These are phyloP conservation scores for Dalbergia cultrata DNA, from an alignment of 306 rosid species.

Conservation along the genomic window DNA sequence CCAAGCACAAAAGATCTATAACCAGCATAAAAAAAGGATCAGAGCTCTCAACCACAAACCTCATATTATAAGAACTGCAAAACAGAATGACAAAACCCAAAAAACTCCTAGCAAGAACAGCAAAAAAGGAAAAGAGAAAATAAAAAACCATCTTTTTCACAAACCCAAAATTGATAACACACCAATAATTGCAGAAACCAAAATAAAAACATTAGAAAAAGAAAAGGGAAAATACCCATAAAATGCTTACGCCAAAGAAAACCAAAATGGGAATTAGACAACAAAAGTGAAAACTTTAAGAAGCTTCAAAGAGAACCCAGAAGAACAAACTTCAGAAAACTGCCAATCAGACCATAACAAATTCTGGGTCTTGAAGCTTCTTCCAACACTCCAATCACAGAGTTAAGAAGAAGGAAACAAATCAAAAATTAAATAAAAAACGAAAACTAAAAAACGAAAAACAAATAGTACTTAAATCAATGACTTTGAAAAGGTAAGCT, in stretches of 20 bases:
- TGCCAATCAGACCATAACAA: constrained; percentile 23
- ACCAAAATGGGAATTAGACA: constrained; percentile 33
- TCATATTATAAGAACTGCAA: constrained; percentile 37
- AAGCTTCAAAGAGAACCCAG: constrained; percentile 35
- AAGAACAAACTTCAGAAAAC: constrained; percentile 40
- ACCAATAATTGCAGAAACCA: background rate
- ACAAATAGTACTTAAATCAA: background rate
- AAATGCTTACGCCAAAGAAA: constrained; percentile 23
- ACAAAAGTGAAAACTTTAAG: constrained; percentile 28
- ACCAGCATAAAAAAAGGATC: constrained; percentile 31
- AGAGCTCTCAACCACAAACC: constrained; percentile 39
- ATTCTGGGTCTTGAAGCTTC: constrained; percentile 43
- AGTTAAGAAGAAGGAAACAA: background rate
- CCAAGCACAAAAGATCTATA: constrained; percentile 48
- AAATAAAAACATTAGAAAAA: background rate
- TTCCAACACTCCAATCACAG: constrained; percentile 36
- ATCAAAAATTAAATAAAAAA: background rate
- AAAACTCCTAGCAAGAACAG: background rate
- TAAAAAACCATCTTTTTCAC: background rate
- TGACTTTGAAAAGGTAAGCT: background rate
- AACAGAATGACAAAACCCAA: constrained; percentile 19
- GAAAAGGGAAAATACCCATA: background rate
- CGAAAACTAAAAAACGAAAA: background rate
- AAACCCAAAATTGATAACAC: constrained; percentile 11
- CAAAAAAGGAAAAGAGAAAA: background rate